Base-by-base conservation (phyloP, 495 filamentous ascomycete genomes). In the Neurospora cerealis region DNA sequence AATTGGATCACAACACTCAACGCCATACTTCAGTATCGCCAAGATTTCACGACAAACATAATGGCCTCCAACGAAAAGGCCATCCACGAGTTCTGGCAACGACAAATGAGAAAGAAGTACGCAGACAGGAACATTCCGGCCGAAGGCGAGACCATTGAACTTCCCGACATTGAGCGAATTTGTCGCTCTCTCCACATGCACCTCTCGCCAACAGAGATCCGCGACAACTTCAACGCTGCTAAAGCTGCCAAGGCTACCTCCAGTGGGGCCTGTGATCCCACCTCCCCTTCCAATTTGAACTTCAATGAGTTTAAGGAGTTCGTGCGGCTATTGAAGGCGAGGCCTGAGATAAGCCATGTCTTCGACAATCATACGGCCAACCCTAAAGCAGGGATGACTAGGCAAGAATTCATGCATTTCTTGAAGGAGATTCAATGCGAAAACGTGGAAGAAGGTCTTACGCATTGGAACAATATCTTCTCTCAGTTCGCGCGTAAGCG, bases 151-250 rank as follows among this genome's bases (percentile, higher is more conserved):
- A 86, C 84, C 70, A 89, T 98, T 42, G 91, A 93, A 71, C 88
- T 96, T 66, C 84, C 84, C 38, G 92, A 91, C 5, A 89, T 98
- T 36, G 91, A 93, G 78, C 89, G 90, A 54, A 86, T 98, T 11
- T 98, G 95, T 82, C 92, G 91, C 75, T 92, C 89, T 74, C 85
- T 98, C 62, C 93, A 98, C 78, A 96, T 99, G 77, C 92, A 97
- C 79, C 93, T 91, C 81, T 92, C 93, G 17, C 87, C 89, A 44
- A 88, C 89, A 48, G 88, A 92, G 77, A 85, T 98, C 32, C 89
- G 86, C 42, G 87, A 87, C n/a, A 92, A 91, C 71, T 97, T 98
- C 76, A 83, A 87, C 54, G 87, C 88, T 72, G 93, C 91, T n/a
- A 93, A 96, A 82, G 80, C 82, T 66, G 76, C 71, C 70, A 74